phyloP scores from a whole-genome alignment of 768 basidiomycete species.

The Roridomyces roridus region DNA sequence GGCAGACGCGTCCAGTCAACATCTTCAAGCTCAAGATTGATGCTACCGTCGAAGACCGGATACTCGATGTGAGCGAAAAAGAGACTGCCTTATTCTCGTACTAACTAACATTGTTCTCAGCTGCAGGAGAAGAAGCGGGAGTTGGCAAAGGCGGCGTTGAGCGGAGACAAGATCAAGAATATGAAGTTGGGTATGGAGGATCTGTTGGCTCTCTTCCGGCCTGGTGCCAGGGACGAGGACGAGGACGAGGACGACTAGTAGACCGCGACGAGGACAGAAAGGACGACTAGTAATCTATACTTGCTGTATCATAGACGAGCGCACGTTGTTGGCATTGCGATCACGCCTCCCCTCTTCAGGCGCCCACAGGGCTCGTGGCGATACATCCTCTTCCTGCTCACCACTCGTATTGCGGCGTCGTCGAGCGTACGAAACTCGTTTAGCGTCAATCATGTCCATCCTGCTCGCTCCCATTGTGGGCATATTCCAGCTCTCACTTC shows the following conservation, averaged over 20 bases:
- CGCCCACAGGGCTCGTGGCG: no score
- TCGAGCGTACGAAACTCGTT: no score
- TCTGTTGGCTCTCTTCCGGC: slow-evolving; percentile 78
- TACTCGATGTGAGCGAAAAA: slow-evolving; percentile 64
- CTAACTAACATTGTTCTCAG: slow-evolving; percentile 37
- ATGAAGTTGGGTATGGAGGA: slow-evolving; percentile 87
- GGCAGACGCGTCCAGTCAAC: slow-evolving; percentile 85
- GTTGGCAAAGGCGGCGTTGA: slow-evolving; percentile 82
- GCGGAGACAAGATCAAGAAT: slow-evolving; percentile 88
- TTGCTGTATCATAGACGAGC: no score
- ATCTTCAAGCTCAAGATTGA: slow-evolving; percentile 91
- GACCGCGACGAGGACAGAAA: no score
- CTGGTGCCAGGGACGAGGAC: slow-evolving; percentile 63
- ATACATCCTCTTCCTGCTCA: no score
- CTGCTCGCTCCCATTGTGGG: slow-evolving; percentile 50
- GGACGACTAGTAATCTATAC: no score
- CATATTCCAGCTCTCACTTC: slow-evolving; percentile 57
- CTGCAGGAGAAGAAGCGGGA: slow-evolving; percentile 94
- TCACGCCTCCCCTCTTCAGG: no score
- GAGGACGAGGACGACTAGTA: slow-evolving; percentile 47
- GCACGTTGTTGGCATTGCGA: no score
- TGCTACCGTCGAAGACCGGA: slow-evolving; percentile 87
- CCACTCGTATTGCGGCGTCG: no score
- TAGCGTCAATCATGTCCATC: slow-evolving; percentile 34
- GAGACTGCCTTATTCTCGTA: no score